Conservation (phyloP, 441 rosid species). For the Jatropha multifida region DNA sequence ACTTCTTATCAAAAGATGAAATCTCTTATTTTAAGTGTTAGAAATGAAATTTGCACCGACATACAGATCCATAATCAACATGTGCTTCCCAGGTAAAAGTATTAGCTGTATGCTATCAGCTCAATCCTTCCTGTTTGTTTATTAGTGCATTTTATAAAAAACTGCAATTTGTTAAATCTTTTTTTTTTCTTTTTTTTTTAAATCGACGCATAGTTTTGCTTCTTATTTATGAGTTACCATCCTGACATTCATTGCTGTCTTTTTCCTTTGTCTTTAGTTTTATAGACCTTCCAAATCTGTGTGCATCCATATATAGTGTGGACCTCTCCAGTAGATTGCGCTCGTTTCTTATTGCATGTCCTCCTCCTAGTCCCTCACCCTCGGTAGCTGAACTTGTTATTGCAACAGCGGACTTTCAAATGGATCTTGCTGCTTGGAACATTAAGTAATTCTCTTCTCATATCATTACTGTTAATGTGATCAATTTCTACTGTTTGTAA, state of each 20-base stretch:
- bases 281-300: slow-evolving; percentile 85
- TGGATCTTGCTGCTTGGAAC: slow-evolving; percentile 80
- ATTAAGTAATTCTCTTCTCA: slow-evolving; percentile 45
- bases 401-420: slow-evolving; percentile 89
- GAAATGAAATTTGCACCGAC: slow-evolving; percentile 74
- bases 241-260: not conserved
- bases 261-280: slow-evolving; percentile 52
- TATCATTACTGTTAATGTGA: not conserved
- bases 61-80: slow-evolving; percentile 73
- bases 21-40: slow-evolving; percentile 53
- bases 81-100: slow-evolving; percentile 71
- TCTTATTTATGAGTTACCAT: not conserved
- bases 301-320: slow-evolving; percentile 72
- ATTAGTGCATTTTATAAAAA: not conserved
- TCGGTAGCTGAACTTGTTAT: slow-evolving; percentile 82
- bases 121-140: not conserved
- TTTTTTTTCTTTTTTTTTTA: not conserved
- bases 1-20: slow-evolving; percentile 82
- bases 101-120: not conserved
- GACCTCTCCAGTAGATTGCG: slow-evolving; percentile 77
- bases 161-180: not conserved
- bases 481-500: not conserved
- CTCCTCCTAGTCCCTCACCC: slow-evolving; percentile 81
- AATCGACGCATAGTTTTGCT: not conserved
- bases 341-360: slow-evolving; percentile 72